phyloP scores from a whole-genome alignment of 208 protist species.

The Leishmania gerbilli region DNA sequence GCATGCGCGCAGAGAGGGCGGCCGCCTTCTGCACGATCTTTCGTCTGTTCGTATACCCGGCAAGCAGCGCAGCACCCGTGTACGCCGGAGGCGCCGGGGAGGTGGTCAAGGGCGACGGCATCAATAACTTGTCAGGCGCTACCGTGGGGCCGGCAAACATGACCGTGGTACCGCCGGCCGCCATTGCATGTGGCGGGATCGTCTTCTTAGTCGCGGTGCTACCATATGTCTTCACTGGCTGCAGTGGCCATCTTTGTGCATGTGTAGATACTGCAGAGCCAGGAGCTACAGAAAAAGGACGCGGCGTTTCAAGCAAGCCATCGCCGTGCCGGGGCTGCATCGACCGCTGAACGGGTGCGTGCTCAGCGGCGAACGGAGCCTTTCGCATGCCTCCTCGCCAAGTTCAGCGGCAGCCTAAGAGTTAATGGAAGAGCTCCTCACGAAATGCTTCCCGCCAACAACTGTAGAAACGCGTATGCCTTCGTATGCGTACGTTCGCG shows the following conservation, averaged over 20 bases:
- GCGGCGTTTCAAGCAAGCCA: background rate
- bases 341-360: background rate
- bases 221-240: background rate
- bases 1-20: constrained; percentile 39
- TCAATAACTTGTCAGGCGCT: background rate
- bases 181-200: background rate
- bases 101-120: background rate
- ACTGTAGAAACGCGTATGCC: background rate
- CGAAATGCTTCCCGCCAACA: background rate
- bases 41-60: constrained; percentile 32
- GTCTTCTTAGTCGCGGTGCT: background rate
- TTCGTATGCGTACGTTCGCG: background rate
- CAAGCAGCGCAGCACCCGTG: constrained; percentile 30
- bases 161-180: background rate
- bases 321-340: background rate
- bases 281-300: background rate
- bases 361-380: background rate
- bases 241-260: background rate
- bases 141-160: background rate
- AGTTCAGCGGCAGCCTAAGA: background rate
- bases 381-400: background rate
- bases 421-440: background rate
- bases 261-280: background rate
- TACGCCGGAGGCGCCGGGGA: constrained; percentile 6
- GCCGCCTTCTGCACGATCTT: constrained; percentile 36